These are phyloP conservation scores for Hygrocybe punicea DNA, from an alignment of 768 basidiomycete genomes.

Conservation along the genomic window DNA sequence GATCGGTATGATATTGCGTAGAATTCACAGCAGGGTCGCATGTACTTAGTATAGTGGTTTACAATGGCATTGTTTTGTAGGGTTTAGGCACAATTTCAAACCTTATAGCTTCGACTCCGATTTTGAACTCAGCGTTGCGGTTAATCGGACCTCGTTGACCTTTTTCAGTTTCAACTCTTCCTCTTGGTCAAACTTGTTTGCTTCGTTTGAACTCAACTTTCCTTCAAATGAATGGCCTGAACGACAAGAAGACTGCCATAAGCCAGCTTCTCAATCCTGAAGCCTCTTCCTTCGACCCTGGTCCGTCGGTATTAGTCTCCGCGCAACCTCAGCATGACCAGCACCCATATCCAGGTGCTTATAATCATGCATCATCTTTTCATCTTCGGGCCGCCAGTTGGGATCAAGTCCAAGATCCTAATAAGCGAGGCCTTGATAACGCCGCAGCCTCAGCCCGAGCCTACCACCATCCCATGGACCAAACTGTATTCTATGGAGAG, in stretches of 20 bases:
- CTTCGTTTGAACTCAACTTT: constrained; percentile 1
- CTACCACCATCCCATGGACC: constrained; percentile 23
- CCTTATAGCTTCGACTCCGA: constrained; percentile 2
- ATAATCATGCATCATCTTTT: constrained; percentile 35
- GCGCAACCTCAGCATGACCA: constrained; percentile 5
- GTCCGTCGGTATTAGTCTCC: not conserved
- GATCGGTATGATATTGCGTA: too few relatives aligned
- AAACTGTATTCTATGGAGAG: constrained; percentile 25
- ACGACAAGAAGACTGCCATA: constrained; percentile 16
- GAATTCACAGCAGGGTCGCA: too few relatives aligned
- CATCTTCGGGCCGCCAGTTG: constrained; percentile 64
- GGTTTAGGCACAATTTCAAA: not conserved
- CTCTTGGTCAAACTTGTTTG: not conserved
- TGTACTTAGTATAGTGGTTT: too few relatives aligned
- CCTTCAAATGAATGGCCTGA: constrained; percentile 12
- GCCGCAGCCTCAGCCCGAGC: constrained; percentile 35
- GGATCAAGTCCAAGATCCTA: constrained; percentile 32
- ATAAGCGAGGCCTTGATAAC: constrained; percentile 36
- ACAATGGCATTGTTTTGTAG: constrained; percentile 2
- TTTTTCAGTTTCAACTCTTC: not conserved
- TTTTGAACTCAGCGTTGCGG: constrained; percentile 7
- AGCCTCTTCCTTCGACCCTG: not conserved
- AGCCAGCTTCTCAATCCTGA: constrained; percentile 18
- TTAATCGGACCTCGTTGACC: not conserved
- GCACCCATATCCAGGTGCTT: constrained; percentile 15